These are phyloP conservation scores for Daedalea quercina DNA, from an alignment of 768 basidiomycete genomes.

Conservation along the genomic window DNA sequence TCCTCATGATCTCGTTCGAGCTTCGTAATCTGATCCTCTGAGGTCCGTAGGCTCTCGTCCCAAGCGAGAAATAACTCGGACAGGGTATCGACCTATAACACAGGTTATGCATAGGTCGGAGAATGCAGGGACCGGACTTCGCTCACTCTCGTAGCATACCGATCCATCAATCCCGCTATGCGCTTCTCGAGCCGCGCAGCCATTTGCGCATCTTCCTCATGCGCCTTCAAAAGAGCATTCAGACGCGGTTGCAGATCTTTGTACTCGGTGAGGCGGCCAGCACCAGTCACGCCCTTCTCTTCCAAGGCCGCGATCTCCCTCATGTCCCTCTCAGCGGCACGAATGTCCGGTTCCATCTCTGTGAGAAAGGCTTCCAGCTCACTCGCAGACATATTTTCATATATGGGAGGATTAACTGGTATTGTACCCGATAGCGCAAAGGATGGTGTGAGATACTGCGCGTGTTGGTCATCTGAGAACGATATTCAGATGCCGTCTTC, in stretches of 20 bases:
- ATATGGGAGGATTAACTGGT: slow-evolving; percentile 41
- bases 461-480: slow-evolving; percentile 65
- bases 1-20: slow-evolving; percentile 60
- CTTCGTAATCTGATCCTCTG: slow-evolving; percentile 50
- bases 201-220: slow-evolving; percentile 52
- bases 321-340: slow-evolving; percentile 77
- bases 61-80: slow-evolving; percentile 83
- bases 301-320: slow-evolving; percentile 68
- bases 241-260: slow-evolving; percentile 65
- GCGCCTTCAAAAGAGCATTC: slow-evolving; percentile 46
- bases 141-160: slow-evolving; percentile 65
- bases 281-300: slow-evolving; percentile 61
- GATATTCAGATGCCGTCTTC: background rate
- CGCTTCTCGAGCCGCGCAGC: slow-evolving; percentile 59
- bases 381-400: slow-evolving; percentile 56
- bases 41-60: slow-evolving; percentile 70
- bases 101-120: background rate
- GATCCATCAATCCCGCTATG: slow-evolving; percentile 57
- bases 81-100: slow-evolving; percentile 61
- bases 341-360: slow-evolving; percentile 82
- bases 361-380: slow-evolving; percentile 65
- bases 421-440: slow-evolving; percentile 68
- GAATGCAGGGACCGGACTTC: background rate
- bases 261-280: slow-evolving; percentile 67
- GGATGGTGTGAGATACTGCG: slow-evolving; percentile 64